Base-by-base conservation (phyloP, 768 basidiomycete genomes). In the Gymnopilus dilepis region DNA sequence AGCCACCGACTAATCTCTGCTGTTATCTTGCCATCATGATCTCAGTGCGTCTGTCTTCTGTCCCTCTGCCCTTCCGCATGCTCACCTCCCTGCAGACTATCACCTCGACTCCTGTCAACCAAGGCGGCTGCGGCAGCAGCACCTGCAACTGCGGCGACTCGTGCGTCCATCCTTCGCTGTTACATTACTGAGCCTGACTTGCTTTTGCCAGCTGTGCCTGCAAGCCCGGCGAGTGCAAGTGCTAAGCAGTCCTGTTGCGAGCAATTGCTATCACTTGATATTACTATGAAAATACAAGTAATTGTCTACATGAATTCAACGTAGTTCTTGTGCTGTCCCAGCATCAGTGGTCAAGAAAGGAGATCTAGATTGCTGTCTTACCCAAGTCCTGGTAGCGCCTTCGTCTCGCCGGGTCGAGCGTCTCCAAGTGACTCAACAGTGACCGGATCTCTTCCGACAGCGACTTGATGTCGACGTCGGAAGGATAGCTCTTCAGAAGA, bases 321-420 rank as follows among this genome's bases (percentile, higher is more conserved):
- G 9, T 1, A n/a, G 12, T 50, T 50, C 47, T 12, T 50, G 28
- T 11, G 47, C 47, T 50, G 19, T 37, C 15, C 34, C 15, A 13
- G 6, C 28, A 24, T 45, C 43, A 30, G 47, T n/a, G 34, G 34
- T 37, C 34, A 37, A 4, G 34, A 37, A 37, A 37, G 33, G 12
- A 34, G 33, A 12, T 34, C 33, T 6, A 9, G 34, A 11, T 11
- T 31, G 58, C 8, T 2, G 71, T 84, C 69, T n/a, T 60, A 85
- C 90, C 78, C 52, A 92, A 74, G 33, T 90, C 89, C 61, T 78
- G 71, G 72, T 98, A 97, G 68, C 95, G 82, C 56, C 76, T 78
- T 58, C 75, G 78, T 60, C 96, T 80, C 65, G 81, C 77, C 4
- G 84, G 82, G 76, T 98, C 96, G 6, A 94, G 74, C 37, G 71